phyloP scores from a whole-genome alignment of 371 early-diverging fungal species.

The Pancytospora philotis region DNA sequence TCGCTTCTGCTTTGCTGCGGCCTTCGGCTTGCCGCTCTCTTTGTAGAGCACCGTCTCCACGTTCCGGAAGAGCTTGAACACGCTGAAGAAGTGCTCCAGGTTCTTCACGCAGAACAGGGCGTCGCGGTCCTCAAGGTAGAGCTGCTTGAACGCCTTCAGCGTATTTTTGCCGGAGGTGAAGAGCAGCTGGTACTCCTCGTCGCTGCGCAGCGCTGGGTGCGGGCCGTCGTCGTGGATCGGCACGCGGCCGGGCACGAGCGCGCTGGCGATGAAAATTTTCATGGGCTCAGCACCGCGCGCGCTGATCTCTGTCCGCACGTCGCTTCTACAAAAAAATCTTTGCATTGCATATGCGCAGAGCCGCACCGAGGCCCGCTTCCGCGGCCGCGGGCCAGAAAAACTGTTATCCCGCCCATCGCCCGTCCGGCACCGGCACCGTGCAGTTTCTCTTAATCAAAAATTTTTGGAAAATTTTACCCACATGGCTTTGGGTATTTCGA shows the following conservation, averaged over 20 bases:
- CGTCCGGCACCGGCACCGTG: too few species aligned
- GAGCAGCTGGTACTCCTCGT: not conserved
- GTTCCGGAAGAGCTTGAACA: slow-evolving; percentile 11
- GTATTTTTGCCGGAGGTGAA: slow-evolving; percentile 9
- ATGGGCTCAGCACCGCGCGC: not conserved
- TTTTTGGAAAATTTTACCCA: not conserved
- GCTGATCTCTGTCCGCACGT: too few species aligned
- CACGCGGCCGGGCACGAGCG: not conserved
- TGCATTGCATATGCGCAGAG: not conserved
- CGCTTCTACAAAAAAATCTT: not conserved
- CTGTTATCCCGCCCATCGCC: too few species aligned
- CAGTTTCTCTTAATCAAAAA: not conserved
- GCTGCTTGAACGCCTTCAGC: slow-evolving; percentile 7
- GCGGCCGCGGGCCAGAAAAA: too few species aligned
- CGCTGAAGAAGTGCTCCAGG: slow-evolving; percentile 13
- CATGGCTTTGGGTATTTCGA: slow-evolving; percentile 18
- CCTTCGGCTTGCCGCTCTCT: not conserved
- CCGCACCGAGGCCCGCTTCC: not conserved
- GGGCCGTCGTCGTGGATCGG: not conserved
- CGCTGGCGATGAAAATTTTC: not conserved
- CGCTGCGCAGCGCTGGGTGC: not conserved
- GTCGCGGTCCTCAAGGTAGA: not conserved
- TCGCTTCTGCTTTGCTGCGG: not conserved
- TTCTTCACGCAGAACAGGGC: slow-evolving; percentile 14
- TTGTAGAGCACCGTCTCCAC: not conserved